These are phyloP conservation scores for Raffaelea albimanens DNA, from an alignment of 2,329 filamentous ascomycete species.

Conservation along the genomic window DNA sequence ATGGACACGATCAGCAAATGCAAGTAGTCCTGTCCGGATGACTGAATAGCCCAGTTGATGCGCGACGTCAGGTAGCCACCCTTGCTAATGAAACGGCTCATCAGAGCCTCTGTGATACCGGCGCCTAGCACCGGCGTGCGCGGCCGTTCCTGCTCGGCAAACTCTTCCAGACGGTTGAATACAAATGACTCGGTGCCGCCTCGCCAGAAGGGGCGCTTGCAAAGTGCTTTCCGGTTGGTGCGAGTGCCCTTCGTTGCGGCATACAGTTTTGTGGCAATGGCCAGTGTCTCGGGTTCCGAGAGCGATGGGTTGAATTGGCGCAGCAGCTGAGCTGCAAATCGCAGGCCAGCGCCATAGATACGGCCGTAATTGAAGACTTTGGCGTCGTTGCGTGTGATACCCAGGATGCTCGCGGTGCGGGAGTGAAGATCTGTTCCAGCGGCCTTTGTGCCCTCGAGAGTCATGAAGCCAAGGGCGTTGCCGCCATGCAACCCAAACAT, in stretches of 20 bases:
- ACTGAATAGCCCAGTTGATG: conserved; percentile 99
- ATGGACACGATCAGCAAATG: conserved; percentile 88
- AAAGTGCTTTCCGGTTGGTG: conserved; percentile 62
- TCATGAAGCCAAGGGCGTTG: conserved; percentile 98
- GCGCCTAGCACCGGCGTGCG: conserved; percentile 88
- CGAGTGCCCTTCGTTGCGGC: conserved; percentile 83
- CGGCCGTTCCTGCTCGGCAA: conserved; percentile 87
- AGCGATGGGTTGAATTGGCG: conserved; percentile 87
- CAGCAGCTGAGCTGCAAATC: conserved; percentile 82
- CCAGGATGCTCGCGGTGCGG: conserved; percentile 81
- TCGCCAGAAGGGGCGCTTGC: conserved; percentile 78
- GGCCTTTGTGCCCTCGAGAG: conserved; percentile 87
- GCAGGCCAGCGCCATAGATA: conserved; percentile 95
- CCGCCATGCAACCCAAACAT: conserved; percentile 93
- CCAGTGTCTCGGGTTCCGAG: conserved; percentile 66
- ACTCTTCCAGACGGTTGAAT: conserved; percentile 96
- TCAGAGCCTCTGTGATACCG: conserved; percentile 91
- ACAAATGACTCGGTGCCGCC: conserved; percentile 96
- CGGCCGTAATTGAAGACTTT: conserved; percentile 99
- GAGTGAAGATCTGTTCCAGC: conserved; percentile 92
- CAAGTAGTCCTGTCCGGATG: conserved; percentile 91
- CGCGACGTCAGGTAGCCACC: conserved; percentile 90
- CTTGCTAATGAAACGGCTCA: conserved; percentile 77
- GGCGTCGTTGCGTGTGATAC: conserved; percentile 88
- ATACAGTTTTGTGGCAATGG: conserved; percentile 74